A percentile compares a stretch with the other conserved stretches of the same genome.
Evolutionary conservation across 2,329 filamentous ascomycete species (phyloP).

Genomic region (Aaosphaeria pasadenensis): DNA sequence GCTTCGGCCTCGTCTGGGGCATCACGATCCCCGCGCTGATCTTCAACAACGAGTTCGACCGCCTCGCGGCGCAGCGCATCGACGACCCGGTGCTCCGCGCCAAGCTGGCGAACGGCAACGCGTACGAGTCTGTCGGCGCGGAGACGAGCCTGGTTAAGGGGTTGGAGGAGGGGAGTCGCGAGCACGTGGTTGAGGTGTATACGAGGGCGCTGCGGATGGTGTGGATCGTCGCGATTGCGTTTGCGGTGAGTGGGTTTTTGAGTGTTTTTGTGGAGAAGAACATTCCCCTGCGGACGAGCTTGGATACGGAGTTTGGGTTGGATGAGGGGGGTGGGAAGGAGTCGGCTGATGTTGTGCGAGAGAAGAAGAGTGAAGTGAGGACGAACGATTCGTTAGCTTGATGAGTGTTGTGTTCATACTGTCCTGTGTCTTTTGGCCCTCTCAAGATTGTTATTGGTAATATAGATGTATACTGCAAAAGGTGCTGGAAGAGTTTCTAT

Average conservation of each 20-base stretch:
- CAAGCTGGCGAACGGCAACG: constrained; percentile 17
- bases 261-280: constrained; percentile 35
- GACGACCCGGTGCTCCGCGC: constrained; percentile 2
- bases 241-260: constrained; percentile 32
- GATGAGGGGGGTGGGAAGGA: too few species aligned
- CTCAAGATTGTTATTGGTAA: too few species aligned
- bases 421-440: too few species aligned
- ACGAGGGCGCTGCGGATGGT: constrained; percentile 32
- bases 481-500: too few species aligned
- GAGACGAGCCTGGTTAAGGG: constrained; percentile 15
- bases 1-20: constrained; percentile 25
- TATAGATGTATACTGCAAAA: too few species aligned
- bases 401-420: too few species aligned
- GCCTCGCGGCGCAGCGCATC: constrained; percentile 9
- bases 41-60: constrained; percentile 25
- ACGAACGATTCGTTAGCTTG: too few species aligned
- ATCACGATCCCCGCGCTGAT: constrained; percentile 26
- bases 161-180: constrained; percentile 11
- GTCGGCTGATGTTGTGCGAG: too few species aligned
- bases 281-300: constrained; percentile 35
- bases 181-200: constrained; percentile 34
- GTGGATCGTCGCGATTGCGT: constrained; percentile 36
- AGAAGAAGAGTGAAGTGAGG: too few species aligned
- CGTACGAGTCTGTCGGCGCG: constrained; percentile 20
- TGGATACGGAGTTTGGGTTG: constrained; percentile 42